Base-by-base conservation (phyloP, 2,329 filamentous ascomycete genomes). In the Sclerotinia subarctica region DNA sequence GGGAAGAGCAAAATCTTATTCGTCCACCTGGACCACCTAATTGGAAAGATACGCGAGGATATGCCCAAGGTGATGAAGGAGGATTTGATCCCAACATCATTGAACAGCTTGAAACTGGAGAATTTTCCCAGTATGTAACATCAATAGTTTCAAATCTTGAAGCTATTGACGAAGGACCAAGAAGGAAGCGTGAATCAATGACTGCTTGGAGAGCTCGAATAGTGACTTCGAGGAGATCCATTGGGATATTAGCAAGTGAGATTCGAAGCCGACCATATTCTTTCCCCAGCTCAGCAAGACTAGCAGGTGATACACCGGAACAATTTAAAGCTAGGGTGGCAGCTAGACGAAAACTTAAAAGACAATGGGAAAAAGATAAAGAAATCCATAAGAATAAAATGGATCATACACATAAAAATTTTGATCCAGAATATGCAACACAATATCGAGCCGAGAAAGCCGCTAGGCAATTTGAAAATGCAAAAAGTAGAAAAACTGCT, bases 391-490 rank as follows among this genome's bases (percentile, higher is more conserved):
- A 62, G 7, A 62, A 62, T 19, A 62, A 62, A 24, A 62, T 62
- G 58, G 58, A 51, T 35, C 58, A 62, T 19, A 62, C 58, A 5
- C 58, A 62, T 24, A 35, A 26, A 2, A 51, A 17, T 13, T 62
- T 62, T 5, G 58, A 62, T 49, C 29, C 46, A 7, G 58, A 51
- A 24, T 62, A 62, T 24, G 58, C 58, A 0, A 29, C 21, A 2
- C 19, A 38, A 24, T 62, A 62, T 35, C 58, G 58, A 51, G 58
- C 58, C 21, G 58, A 62, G 8, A 62, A 62, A 24, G 58, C 58
- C 1, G n/a, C 29, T 17, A 21, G 58, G 0, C 58, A 62, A 38
- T 62, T 35, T 0, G 7, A 38, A 19, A 62, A 62, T 38, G 29
- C 44, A 5, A 62, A 38, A 21, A 35, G 46, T 7, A 51, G 58